Evolutionary conservation across 2,329 filamentous ascomycete species (phyloP).

Genomic region (Trichoderma breve): DNA sequence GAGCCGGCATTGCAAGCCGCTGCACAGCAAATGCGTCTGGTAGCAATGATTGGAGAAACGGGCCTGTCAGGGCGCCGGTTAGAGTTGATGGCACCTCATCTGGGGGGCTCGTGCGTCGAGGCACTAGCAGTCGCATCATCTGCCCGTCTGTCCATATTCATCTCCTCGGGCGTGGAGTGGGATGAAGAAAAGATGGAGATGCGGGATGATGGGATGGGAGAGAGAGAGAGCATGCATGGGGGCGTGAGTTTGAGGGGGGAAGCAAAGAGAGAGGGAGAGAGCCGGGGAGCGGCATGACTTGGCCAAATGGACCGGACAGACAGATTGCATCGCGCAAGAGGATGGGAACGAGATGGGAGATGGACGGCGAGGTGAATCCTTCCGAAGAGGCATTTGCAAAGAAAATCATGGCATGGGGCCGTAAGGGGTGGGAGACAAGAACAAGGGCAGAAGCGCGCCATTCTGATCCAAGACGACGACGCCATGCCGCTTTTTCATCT

Average conservation of each 20-base stretch:
- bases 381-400: neutral
- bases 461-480: neutral
- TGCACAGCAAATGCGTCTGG: neutral
- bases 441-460: neutral
- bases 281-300: neutral
- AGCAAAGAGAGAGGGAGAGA: neutral
- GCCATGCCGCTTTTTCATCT: neutral
- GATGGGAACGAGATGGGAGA: neutral
- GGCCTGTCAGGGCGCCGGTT: constrained; percentile 7
- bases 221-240: neutral
- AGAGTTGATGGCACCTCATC: constrained; percentile 14
- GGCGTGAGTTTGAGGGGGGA: neutral
- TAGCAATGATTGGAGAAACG: neutral
- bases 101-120: neutral
- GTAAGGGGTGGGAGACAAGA: neutral
- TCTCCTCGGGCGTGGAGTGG: constrained; percentile 1
- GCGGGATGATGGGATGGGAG: neutral
- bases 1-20: neutral
- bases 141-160: neutral
- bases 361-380: neutral
- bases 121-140: neutral
- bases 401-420: neutral
- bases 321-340: neutral
- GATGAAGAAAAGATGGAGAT: neutral
- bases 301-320: neutral